Percentiles rank a stretch among this genome's conserved stretches.
phyloP scores from a whole-genome alignment of 2,329 filamentous ascomycete genomes.

The Sporothrix inflata region DNA sequence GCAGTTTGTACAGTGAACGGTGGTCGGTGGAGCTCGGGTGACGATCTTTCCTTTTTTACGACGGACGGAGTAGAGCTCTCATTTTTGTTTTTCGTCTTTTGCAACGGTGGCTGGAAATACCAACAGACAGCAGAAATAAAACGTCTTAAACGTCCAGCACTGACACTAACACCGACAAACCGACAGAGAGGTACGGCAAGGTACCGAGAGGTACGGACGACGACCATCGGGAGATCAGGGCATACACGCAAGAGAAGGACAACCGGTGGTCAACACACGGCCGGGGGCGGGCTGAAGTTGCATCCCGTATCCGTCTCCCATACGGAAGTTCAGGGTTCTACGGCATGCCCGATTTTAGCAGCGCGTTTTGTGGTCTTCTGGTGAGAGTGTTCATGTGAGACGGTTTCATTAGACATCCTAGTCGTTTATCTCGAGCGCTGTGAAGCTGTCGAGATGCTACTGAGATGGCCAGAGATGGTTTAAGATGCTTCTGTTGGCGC shows the following conservation, averaged over 20 bases:
- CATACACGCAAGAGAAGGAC: not conserved
- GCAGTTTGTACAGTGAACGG: not conserved
- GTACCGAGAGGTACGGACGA: not conserved
- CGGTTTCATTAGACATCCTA: not conserved
- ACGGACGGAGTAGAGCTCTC: not conserved
- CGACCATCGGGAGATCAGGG: not conserved
- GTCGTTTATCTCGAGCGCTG: not conserved
- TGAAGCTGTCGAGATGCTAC: not conserved
- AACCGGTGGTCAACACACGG: not conserved
- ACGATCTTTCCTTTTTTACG: not conserved
- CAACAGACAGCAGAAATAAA: not conserved
- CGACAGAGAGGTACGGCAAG: not conserved
- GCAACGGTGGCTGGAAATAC: not conserved
- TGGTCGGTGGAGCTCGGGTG: not conserved
- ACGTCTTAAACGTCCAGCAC: not conserved
- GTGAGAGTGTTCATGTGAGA: not conserved
- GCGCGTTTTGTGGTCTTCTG: not conserved
- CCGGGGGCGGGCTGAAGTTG: not conserved
- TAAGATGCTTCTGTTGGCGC: too few relatives aligned
- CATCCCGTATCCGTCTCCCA: constrained; percentile 10
- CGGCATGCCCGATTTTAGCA: not conserved
- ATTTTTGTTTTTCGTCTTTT: not conserved
- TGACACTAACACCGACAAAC: not conserved
- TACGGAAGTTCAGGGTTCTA: not conserved
- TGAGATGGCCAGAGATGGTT: not conserved